Conservation (phyloP, 2,329 filamentous ascomycete species). For the Sclerotinia nivalis region DNA sequence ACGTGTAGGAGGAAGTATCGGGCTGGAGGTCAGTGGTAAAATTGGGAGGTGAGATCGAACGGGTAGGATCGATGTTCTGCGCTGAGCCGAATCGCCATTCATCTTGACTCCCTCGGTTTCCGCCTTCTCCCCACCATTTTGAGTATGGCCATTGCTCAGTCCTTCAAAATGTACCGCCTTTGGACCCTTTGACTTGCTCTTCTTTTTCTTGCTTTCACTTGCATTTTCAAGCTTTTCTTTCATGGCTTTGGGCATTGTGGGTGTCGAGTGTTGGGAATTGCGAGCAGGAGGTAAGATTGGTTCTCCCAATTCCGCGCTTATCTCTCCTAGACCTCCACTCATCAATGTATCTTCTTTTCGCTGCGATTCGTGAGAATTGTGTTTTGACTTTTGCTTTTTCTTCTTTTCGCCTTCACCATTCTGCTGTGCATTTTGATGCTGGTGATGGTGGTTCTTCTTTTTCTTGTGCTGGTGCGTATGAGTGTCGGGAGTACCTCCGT, state of each 20-base stretch:
- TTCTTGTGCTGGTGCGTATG: not conserved
- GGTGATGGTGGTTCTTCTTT: not conserved
- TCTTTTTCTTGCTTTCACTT: not conserved
- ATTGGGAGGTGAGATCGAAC: not conserved
- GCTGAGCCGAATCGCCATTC: not conserved
- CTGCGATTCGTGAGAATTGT: not conserved
- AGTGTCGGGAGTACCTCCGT: not conserved
- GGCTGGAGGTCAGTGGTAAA: not conserved
- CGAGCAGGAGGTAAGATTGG: not conserved
- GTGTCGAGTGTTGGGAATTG: not conserved
- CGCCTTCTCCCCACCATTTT: constrained; percentile 1
- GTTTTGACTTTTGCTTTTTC: constrained; percentile 13
- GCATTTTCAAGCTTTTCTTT: not conserved
- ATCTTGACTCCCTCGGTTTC: not conserved
- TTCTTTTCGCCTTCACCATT: not conserved
- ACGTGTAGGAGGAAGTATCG: not conserved
- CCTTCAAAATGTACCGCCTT: not conserved
- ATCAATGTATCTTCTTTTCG: not conserved
- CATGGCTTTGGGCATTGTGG: not conserved
- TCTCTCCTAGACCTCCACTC: constrained; percentile 4
- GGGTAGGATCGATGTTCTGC: not conserved
- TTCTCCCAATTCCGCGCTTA: constrained; percentile 8
- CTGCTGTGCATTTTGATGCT: not conserved
- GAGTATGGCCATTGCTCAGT: not conserved
- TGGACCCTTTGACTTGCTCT: not conserved